A percentile compares a stretch with the other conserved stretches of the same genome.
phyloP scores from a whole-genome alignment of 345 rosid species.

The Lumnitzera racemosa region DNA sequence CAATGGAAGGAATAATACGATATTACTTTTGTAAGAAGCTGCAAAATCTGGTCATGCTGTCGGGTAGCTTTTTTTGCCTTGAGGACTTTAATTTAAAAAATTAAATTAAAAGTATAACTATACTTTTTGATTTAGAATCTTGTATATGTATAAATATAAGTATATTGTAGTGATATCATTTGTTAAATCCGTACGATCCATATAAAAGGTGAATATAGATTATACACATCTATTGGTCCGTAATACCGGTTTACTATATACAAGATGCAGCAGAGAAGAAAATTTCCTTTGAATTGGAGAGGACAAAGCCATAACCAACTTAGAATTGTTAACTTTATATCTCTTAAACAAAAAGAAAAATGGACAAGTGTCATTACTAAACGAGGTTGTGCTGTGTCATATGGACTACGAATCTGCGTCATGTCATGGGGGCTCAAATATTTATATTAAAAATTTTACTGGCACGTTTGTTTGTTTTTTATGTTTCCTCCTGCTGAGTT shows the following conservation, averaged over 20 bases:
- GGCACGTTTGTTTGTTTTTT: neutral
- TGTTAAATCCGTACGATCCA: neutral
- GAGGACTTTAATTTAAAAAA: neutral
- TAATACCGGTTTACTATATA: too few relatives aligned
- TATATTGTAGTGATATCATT: too few relatives aligned
- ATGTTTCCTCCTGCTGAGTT: neutral
- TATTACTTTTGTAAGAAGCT: neutral
- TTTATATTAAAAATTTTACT: too few relatives aligned
- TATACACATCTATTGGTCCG: neutral
- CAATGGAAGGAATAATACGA: neutral
- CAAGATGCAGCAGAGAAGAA: neutral
- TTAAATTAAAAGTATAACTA: too few relatives aligned
- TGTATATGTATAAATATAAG: too few relatives aligned
- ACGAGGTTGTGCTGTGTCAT: neutral
- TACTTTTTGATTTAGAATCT: too few relatives aligned
- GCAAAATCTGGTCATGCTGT: conserved; percentile 13
- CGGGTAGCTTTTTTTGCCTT: conserved; percentile 10
- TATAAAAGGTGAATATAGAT: neutral
- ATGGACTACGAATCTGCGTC: too few relatives aligned
- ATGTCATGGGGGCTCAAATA: too few relatives aligned
- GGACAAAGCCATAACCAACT: conserved; percentile 8
- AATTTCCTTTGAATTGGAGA: conserved; percentile 3
- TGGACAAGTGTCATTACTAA: neutral
- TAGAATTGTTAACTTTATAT: neutral
- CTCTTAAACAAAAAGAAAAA: neutral